Percentiles rank a stretch among this genome's conserved stretches.
These are phyloP conservation scores for Penicillium corylophilum DNA, from an alignment of 2,329 filamentous ascomycete species.

Conservation along the genomic window DNA sequence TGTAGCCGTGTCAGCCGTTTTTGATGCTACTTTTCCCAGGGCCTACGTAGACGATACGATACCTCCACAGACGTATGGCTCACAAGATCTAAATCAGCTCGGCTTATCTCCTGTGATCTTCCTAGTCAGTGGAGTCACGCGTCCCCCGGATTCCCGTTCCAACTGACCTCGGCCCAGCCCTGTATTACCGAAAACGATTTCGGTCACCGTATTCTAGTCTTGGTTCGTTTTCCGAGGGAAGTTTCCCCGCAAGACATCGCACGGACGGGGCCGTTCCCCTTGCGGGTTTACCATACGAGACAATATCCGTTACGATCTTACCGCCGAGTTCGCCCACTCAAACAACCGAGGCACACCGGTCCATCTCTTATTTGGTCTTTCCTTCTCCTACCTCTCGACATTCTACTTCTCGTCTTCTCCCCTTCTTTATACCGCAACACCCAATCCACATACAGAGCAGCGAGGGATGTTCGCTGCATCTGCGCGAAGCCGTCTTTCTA, in stretches of 20 bases:
- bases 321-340: slow-evolving; percentile 12
- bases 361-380: slow-evolving; percentile 10
- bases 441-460: slow-evolving; percentile 15
- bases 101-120: neutral
- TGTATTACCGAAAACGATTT: neutral
- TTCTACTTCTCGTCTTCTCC: slow-evolving; percentile 10
- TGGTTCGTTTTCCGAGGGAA: slow-evolving; percentile 3
- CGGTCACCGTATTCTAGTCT: slow-evolving; percentile 3
- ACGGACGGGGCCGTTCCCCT: slow-evolving; percentile 13
- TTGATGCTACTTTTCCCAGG: neutral
- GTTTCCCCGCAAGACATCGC: neutral
- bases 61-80: neutral
- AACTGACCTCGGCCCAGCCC: neutral
- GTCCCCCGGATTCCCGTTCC: slow-evolving; percentile 2
- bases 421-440: slow-evolving; percentile 2
- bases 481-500: slow-evolving; percentile 44
- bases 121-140: neutral
- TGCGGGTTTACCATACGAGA: neutral
- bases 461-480: slow-evolving; percentile 47
- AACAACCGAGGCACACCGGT: slow-evolving; percentile 23
- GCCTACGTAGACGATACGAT: neutral
- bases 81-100: neutral
- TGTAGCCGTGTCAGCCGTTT: neutral
- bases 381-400: slow-evolving; percentile 10
- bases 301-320: slow-evolving; percentile 5